Evolutionary conservation across 108 stramenopile species (phyloP), one percentile per base, ranked within the genome.

Genomic region (Pseudonitzschia multistriata): DNA sequence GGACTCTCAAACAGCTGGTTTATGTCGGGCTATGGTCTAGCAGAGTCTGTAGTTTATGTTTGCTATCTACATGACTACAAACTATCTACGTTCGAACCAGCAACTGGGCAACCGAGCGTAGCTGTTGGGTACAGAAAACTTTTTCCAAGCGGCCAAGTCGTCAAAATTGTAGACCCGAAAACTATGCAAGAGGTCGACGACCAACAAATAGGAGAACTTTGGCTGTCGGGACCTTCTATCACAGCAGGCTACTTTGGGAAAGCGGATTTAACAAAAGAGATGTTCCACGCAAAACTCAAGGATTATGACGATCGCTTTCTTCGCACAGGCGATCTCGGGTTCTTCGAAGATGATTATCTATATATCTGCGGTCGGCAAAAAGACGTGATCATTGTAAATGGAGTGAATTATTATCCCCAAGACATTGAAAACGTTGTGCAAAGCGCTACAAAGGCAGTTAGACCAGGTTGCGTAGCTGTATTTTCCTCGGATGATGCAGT

Each of bases 361-460:
- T 99, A 96, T 79, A 89, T 99, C 61, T 93, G 92, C 64, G 96
- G 97, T n/a, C 82, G 98, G 57, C 72, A 92, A 22, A 99, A 99
- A 81, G 99, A 99, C 83, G 80, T 99, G 53, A 94, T 99, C 69
- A 99, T 99, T 67, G 85, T 99, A 7, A 84, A 93, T 19, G 99
- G 99, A 2, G 74, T 95, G 21, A 99, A 99, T 74, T 95, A 99
- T 63, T 99, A 98, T 75, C 99, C 99, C 5, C 98, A 98, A 76
- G 98, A 99, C 74, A 78, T 99, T 15, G 99, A 99, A 73, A 83
- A 84, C 28, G 89, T 96, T 15, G 97, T 88, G 6, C 96, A 98
- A 85, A 72, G 78, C 28, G 70, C 67, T n/a, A 81, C 81, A 6
- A 73, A 80, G 31, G 22, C 61, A 36, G 49, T 89, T 22, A 83